phyloP scores from a whole-genome alignment of 2,329 filamentous ascomycete species.

The Madurella fahalii region DNA sequence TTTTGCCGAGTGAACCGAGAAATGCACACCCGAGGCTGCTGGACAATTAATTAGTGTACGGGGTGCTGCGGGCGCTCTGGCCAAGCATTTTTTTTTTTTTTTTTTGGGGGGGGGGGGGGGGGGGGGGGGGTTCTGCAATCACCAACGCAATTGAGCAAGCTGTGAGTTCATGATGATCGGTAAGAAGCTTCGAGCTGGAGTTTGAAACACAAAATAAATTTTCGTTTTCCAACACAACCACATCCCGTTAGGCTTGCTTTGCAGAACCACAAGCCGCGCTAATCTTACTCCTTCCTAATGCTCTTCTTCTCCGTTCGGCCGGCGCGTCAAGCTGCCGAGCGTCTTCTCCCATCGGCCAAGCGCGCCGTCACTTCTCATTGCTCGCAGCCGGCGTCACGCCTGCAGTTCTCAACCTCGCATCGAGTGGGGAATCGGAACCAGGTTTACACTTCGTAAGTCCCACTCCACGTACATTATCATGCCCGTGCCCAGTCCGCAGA shows the following conservation, averaged over 20 bases:
- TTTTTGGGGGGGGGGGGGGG: too few species aligned
- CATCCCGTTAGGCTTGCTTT: background rate
- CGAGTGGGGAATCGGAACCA: conserved; percentile 33
- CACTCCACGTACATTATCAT: conserved; percentile 1
- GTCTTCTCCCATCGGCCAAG: conserved; percentile 1
- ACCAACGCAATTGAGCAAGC: too few species aligned
- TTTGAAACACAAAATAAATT: too few species aligned
- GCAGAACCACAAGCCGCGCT: background rate
- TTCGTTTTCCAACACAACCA: too few species aligned
- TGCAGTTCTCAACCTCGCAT: conserved; percentile 30
- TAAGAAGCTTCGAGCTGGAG: too few species aligned
- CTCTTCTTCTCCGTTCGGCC: conserved; percentile 1
- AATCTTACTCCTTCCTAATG: background rate
- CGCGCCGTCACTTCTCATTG: background rate
- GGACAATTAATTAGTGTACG: too few species aligned
- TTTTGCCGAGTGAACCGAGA: too few species aligned
- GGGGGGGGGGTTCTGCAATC: too few species aligned
- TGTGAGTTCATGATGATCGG: too few species aligned
- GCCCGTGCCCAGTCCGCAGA: background rate
- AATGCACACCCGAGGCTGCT: too few species aligned
- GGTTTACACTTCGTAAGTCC: conserved; percentile 38
- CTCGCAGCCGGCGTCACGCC: conserved; percentile 2
- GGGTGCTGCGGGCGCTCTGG: too few species aligned
- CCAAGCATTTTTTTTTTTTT: too few species aligned
- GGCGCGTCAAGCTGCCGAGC: background rate